Evolutionary conservation across 306 rosid species (phyloP), one percentile per base, ranked within the genome.

Genomic region (Ochetophila trinervis): DNA sequence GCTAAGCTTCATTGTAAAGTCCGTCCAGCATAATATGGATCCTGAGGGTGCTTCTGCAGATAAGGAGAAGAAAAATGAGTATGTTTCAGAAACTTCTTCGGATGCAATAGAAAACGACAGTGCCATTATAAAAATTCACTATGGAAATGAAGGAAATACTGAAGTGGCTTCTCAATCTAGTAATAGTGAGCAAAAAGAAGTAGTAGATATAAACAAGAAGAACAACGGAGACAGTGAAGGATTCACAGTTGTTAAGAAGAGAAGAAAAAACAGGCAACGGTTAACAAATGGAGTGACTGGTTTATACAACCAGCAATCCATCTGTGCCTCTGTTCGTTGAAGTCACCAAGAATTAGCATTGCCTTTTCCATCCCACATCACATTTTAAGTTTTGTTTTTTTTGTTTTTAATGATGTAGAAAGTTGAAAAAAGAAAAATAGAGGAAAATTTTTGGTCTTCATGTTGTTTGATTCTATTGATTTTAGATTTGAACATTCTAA

Each of bases 261-360:
- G 72, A 74, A 86, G 89, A 53, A 88, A 84, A 73, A 88, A 68
- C 78, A 80, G 78, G 80, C 97, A 88, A 68, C 88, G 84, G 74
- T 70, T 86, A 72, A 66, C 87, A 63, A 78, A 73, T 75, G 91
- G 83, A 32, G 97, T 83, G 53, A 62, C 79, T 4, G 90, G 76
- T 59, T 80, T 88, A 82, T 79, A 86, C 88, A 88, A 82, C 70
- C 96, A 86, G 72, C 90, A 78, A 34, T 81, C 97, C 3, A 80
- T 91, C 17, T 84, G 84, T 54, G 88, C 97, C 69, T 88, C 95
- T 12, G 96, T 86, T 79, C 95, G 91, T 72, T 91, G 76, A 88
- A 57, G 32, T 21, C 34, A 10, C 36, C n/a, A 54, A 5, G 35
- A 62, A 21, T 27, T 27, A 27, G 54, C 53, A 19, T 44, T 44